Percentiles rank a stretch among this genome's conserved stretches.
Conservation (phyloP, 1,284 basidiomycete species). For the Taiwanofungus camphoratus region DNA sequence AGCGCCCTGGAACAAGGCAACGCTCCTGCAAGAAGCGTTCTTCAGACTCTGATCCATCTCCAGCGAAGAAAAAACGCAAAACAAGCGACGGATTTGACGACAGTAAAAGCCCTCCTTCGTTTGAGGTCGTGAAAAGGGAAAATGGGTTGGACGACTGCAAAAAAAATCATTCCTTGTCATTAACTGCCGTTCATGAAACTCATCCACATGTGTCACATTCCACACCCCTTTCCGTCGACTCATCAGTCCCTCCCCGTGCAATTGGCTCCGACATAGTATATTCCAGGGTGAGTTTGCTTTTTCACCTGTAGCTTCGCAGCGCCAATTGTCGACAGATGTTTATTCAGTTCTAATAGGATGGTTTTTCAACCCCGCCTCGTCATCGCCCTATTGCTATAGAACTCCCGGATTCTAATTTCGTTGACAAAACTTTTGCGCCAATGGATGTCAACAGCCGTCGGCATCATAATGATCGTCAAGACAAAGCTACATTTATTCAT, state of each 20-base stretch:
- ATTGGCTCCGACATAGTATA: conserved; percentile 25
- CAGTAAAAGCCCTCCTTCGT: too few relatives aligned
- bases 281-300: conserved; percentile 26
- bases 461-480: conserved; percentile 10
- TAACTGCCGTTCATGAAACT: conserved; percentile 21
- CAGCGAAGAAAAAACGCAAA: conserved; percentile 57
- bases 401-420: conserved; percentile 13
- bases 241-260: conserved; percentile 22
- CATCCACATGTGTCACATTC: conserved; percentile 20
- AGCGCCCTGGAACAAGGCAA: conserved; percentile 73
- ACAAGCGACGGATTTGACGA: conserved; percentile 26
- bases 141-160: conserved; percentile 23
- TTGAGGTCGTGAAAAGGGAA: conserved; percentile 24
- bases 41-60: conserved; percentile 42
- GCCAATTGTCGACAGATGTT: conserved; percentile 26
- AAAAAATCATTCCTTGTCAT: conserved; percentile 20
- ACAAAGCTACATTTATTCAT: conserved; percentile 17
- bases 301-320: conserved; percentile 14
- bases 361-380: conserved; percentile 22
- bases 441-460: conserved; percentile 19
- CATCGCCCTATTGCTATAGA: conserved; percentile 22
- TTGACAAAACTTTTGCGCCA: conserved; percentile 16
- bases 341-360: conserved; percentile 29
- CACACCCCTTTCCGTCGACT: conserved; percentile 24
- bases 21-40: conserved; percentile 75